These are phyloP conservation scores for Lipomyces orientalis DNA, from an alignment of 805 yeast species.

Conservation along the genomic window DNA sequence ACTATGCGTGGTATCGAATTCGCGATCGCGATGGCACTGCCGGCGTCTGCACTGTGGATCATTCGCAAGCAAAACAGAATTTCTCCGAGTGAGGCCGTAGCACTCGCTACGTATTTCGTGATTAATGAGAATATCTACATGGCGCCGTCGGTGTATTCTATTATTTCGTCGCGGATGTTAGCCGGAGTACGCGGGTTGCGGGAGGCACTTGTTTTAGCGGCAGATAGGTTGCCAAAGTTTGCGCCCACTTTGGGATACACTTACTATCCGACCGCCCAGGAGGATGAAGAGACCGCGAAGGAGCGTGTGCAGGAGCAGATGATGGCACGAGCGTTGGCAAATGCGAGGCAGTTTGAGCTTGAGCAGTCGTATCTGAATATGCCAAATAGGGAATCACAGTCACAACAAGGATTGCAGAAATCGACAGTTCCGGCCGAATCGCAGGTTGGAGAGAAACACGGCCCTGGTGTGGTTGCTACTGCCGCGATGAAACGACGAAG, in stretches of 20 bases:
- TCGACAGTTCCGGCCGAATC: neutral
- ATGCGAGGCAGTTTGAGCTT: constrained; percentile 18
- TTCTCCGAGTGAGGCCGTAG: constrained; percentile 56
- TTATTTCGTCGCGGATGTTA: constrained; percentile 72
- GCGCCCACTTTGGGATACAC: constrained; percentile 67
- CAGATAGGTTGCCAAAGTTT: constrained; percentile 53
- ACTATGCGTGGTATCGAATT: constrained; percentile 89
- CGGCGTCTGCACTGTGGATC: constrained; percentile 88
- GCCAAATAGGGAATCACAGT: constrained; percentile 2
- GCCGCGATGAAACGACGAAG: constrained; percentile 20
- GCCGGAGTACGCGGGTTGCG: constrained; percentile 54
- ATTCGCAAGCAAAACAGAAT: constrained; percentile 78
- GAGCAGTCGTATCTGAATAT: constrained; percentile 22
- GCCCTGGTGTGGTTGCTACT: constrained; percentile 11
- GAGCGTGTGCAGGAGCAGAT: constrained; percentile 25
- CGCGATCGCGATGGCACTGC: constrained; percentile 71
- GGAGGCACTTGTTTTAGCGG: constrained; percentile 49
- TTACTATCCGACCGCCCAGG: constrained; percentile 44
- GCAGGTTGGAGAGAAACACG: constrained; percentile 5
- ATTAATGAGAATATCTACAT: constrained; percentile 92
- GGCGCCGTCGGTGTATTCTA: constrained; percentile 78
- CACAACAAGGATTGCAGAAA: constrained; percentile 4
- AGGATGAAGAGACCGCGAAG: constrained; percentile 27
- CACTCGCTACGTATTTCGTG: constrained; percentile 80
- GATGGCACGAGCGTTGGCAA: constrained; percentile 40